phyloP scores from a whole-genome alignment of 768 basidiomycete genomes.

The Xerocomus spinulosus region DNA sequence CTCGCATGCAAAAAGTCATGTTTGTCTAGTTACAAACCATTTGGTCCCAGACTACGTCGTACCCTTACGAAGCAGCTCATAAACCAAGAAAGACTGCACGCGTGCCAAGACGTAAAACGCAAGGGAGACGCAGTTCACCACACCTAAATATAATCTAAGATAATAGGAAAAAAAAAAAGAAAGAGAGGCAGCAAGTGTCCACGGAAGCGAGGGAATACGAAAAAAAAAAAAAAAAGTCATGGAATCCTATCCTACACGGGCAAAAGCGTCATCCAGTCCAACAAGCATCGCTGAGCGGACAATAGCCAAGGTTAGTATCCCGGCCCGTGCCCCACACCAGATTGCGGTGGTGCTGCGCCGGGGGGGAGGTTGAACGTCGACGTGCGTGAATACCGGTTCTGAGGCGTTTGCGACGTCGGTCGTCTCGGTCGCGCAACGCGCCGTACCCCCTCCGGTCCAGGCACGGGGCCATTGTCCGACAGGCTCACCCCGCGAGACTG shows the following conservation, averaged over 20 bases:
- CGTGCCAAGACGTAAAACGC: too few species aligned
- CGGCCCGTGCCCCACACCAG: conserved; percentile 21
- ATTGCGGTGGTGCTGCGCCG: conserved; percentile 66
- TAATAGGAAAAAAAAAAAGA: conserved; percentile 2
- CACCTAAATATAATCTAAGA: conserved; percentile 5
- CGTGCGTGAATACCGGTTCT: conserved; percentile 69
- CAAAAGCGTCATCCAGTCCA: conserved; percentile 8
- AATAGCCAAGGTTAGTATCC: conserved; percentile 7
- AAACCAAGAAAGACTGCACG: too few species aligned
- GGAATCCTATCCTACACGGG: conserved; percentile 3
- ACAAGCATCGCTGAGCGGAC: conserved; percentile 6
- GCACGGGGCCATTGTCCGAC: conserved; percentile 80
- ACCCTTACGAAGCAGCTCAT: too few species aligned
- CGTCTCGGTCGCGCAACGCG: conserved; percentile 69
- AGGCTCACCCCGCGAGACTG: conserved; percentile 66
- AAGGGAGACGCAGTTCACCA: background rate
- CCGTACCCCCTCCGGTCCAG: conserved; percentile 71
- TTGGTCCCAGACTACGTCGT: too few species aligned
- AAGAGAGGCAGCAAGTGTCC: conserved; percentile 2
- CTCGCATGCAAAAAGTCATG: too few species aligned
- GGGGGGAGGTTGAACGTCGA: conserved; percentile 60
- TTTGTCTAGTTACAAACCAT: too few species aligned
- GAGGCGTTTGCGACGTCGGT: conserved; percentile 55
- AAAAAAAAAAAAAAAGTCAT: background rate
- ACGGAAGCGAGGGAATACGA: conserved; percentile 7